These are phyloP conservation scores for Metarhizium brunneum DNA, from an alignment of 2,329 filamentous ascomycete species.

Conservation along the genomic window DNA sequence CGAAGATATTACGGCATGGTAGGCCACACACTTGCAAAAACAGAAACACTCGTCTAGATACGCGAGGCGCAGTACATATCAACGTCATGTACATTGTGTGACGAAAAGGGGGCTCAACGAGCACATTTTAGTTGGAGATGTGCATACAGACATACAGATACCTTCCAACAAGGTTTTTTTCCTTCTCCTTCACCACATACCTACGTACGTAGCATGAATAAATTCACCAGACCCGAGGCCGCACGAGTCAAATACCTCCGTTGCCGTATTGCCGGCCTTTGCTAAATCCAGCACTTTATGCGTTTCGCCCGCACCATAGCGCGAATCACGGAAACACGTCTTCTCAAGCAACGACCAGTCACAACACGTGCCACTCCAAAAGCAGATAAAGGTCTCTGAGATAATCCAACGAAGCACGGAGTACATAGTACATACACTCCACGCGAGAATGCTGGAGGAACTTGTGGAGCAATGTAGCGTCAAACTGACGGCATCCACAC, in stretches of 20 bases:
- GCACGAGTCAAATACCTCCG: not conserved
- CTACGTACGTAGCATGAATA: not conserved
- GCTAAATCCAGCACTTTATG: not conserved
- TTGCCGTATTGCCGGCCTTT: not conserved
- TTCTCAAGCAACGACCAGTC: not conserved
- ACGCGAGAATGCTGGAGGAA: no score
- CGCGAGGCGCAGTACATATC: not conserved
- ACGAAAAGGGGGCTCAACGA: not conserved
- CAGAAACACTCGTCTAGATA: not conserved
- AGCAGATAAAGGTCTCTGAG: no score
- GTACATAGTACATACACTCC: no score
- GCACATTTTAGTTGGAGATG: not conserved
- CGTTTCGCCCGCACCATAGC: not conserved
- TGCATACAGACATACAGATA: not conserved
- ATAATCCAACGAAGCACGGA: no score
- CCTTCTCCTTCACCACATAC: not conserved
- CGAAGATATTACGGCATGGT: constrained; percentile 94
- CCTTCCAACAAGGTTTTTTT: not conserved
- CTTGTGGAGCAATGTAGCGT: not conserved
- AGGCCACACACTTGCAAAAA: constrained; percentile 11
- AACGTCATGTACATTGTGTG: not conserved
- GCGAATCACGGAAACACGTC: not conserved
- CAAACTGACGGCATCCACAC: not conserved
- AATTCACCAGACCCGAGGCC: not conserved
- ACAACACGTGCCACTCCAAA: not conserved